Evolutionary conservation across 1,284 basidiomycete genomes (phyloP).

Genomic region (Anthracocystis setariae): DNA sequence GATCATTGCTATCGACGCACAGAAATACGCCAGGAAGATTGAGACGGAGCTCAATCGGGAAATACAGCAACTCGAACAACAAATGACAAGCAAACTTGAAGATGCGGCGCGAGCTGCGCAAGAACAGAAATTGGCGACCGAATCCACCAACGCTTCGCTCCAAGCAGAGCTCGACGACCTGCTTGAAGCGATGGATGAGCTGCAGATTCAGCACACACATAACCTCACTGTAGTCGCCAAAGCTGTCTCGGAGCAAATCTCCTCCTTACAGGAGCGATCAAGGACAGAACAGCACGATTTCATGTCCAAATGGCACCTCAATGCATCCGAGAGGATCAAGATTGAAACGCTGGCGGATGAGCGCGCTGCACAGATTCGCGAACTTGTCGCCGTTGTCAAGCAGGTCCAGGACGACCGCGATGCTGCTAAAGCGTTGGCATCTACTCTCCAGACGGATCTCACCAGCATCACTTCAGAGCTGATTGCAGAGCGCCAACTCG

Average conservation of each 20-base stretch:
- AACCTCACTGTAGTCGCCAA: constrained; percentile 40
- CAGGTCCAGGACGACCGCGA: constrained; percentile 48
- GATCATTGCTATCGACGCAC: constrained; percentile 39
- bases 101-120: constrained; percentile 7
- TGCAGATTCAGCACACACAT: constrained; percentile 24
- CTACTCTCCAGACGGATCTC: constrained; percentile 18
- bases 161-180: constrained; percentile 20
- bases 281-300: constrained; percentile 5
- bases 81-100: constrained; percentile 9
- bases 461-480: constrained; percentile 27
- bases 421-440: constrained; percentile 25
- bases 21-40: constrained; percentile 36
- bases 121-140: constrained; percentile 8
- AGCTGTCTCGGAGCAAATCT: constrained; percentile 22
- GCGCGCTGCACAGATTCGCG: constrained; percentile 28
- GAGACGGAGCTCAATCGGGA: constrained; percentile 28
- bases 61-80: constrained; percentile 22
- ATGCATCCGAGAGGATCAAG: constrained; percentile 11
- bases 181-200: constrained; percentile 11
- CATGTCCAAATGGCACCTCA: constrained; percentile 18
- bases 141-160: constrained; percentile 13
- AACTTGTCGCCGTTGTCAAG: constrained; percentile 42
- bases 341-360: constrained; percentile 29
- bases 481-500: constrained; percentile 25
- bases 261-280: constrained; percentile 5